Conservation (phyloP, 192 early-diverging fungal species). For the Chytriomyces sp. region DNA sequence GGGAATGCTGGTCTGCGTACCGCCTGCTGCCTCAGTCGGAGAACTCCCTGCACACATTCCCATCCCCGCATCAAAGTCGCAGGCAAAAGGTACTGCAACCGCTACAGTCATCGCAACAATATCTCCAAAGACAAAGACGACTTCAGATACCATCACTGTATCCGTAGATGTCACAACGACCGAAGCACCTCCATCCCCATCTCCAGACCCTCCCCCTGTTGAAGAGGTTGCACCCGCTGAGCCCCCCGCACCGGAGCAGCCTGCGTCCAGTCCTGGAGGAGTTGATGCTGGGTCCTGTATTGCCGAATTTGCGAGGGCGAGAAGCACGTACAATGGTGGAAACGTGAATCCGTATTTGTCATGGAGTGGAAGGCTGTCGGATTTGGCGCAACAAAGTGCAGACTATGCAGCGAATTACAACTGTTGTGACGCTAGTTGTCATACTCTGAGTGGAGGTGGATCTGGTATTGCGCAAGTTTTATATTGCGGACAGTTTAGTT, state of each 20-base stretch:
- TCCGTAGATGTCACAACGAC: neutral
- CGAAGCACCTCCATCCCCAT: neutral
- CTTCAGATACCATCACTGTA: neutral
- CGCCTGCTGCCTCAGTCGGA: neutral
- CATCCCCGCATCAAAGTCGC: neutral
- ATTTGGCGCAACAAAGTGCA: conserved; percentile 1
- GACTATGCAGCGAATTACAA: conserved; percentile 7
- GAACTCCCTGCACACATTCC: neutral
- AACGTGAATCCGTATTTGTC: conserved; percentile 1
- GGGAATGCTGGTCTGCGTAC: neutral
- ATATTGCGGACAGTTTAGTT: conserved; percentile 7
- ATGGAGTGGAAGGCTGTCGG: conserved; percentile 5
- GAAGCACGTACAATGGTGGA: neutral
- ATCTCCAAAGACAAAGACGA: neutral
- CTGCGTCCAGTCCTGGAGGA: neutral
- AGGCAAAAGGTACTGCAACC: neutral
- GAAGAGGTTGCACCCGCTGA: neutral
- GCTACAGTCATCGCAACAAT: neutral
- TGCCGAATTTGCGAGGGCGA: neutral
- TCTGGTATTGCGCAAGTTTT: conserved; percentile 24
- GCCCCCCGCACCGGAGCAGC: neutral
- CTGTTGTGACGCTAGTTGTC: conserved; percentile 28
- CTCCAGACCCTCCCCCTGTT: neutral
- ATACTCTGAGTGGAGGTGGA: conserved; percentile 3
- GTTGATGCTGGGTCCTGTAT: conserved; percentile 18